Evolutionary conservation across 257 asterid genomes (phyloP).

Genomic region (Gentiana dahurica): DNA sequence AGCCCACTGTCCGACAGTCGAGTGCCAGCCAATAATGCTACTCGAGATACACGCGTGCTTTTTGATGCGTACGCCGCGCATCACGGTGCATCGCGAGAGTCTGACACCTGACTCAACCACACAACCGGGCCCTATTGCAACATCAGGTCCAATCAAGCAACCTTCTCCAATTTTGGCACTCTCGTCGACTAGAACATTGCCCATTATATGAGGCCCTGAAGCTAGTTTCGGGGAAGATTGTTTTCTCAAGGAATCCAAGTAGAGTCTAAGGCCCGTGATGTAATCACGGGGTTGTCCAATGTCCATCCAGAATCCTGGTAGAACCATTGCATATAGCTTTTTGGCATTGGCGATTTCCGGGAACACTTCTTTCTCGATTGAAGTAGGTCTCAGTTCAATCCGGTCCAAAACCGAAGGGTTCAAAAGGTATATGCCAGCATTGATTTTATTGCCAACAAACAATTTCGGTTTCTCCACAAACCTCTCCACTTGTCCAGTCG

Average conservation of each 20-base stretch:
- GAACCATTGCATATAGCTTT: slow-evolving; percentile 66
- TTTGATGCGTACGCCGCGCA: slow-evolving; percentile 83
- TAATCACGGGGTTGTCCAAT: slow-evolving; percentile 90
- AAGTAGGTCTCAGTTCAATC: slow-evolving; percentile 69
- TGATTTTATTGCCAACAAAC: slow-evolving; percentile 85
- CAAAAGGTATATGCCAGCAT: slow-evolving; percentile 79
- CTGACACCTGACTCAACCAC: slow-evolving; percentile 82
- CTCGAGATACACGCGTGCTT: slow-evolving; percentile 66
- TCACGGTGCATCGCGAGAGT: slow-evolving; percentile 76
- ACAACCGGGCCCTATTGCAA: slow-evolving; percentile 80
- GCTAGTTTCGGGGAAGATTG: slow-evolving; percentile 50
- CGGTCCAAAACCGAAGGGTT: slow-evolving; percentile 73
- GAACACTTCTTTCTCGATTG: slow-evolving; percentile 84
- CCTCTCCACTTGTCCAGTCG: slow-evolving; percentile 69
- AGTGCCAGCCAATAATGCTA: slow-evolving; percentile 93
- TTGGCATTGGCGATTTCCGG: slow-evolving; percentile 64
- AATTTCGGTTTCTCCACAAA: slow-evolving; percentile 93
- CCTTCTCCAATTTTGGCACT: slow-evolving; percentile 77
- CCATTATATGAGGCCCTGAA: slow-evolving; percentile 48
- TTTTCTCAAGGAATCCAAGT: slow-evolving; percentile 61
- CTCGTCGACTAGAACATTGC: slow-evolving; percentile 67
- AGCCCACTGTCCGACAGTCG: slow-evolving; percentile 89
- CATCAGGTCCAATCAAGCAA: slow-evolving; percentile 85
- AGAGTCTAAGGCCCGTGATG: slow-evolving; percentile 67
- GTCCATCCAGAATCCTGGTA: slow-evolving; percentile 97